A percentile compares a stretch with the other conserved stretches of the same genome.
phyloP scores from a whole-genome alignment of 2,329 filamentous ascomycete genomes.

The Cladobotryum protrusum region DNA sequence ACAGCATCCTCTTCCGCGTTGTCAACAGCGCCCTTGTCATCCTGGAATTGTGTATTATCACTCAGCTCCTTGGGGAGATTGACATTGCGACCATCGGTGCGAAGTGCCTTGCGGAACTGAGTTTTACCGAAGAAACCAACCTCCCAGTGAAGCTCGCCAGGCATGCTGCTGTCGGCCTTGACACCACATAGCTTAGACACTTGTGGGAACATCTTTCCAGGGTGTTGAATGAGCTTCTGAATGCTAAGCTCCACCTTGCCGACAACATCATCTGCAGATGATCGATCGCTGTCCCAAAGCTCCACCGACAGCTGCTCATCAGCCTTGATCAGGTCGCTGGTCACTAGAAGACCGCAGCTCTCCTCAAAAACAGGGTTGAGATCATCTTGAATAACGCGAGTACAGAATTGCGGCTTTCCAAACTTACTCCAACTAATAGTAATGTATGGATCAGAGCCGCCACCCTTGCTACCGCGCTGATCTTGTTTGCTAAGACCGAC shows the following conservation, averaged over 20 bases:
- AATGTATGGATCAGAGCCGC: slow-evolving; percentile 92
- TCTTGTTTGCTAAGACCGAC: slow-evolving; percentile 89
- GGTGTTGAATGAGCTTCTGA: slow-evolving; percentile 87
- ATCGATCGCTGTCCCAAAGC: slow-evolving; percentile 92
- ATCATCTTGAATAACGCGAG: slow-evolving; percentile 89
- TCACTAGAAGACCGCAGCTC: slow-evolving; percentile 77
- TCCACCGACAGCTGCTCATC: slow-evolving; percentile 91
- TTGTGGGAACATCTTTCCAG: slow-evolving; percentile 87
- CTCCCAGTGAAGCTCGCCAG: slow-evolving; percentile 91
- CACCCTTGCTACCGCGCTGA: slow-evolving; percentile 69
- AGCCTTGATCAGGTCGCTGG: slow-evolving; percentile 82
- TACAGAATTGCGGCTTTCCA: slow-evolving; percentile 96
- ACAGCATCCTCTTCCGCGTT: slow-evolving; percentile 73
- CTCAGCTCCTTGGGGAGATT: slow-evolving; percentile 67
- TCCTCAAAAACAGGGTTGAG: slow-evolving; percentile 92
- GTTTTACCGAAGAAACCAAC: slow-evolving; percentile 93
- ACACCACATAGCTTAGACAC: slow-evolving; percentile 76
- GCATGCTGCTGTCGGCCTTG: slow-evolving; percentile 81
- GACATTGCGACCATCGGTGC: slow-evolving; percentile 80
- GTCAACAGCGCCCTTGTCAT: slow-evolving; percentile 72
- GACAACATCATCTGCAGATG: slow-evolving; percentile 88
- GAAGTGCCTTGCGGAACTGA: slow-evolving; percentile 73
- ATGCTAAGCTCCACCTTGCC: slow-evolving; percentile 92
- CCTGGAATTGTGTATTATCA: slow-evolving; percentile 71
- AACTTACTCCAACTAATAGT: slow-evolving; percentile 95